These are phyloP conservation scores for Chloris gayana DNA, from an alignment of 176 grass and related monocot genomes.

Conservation along the genomic window DNA sequence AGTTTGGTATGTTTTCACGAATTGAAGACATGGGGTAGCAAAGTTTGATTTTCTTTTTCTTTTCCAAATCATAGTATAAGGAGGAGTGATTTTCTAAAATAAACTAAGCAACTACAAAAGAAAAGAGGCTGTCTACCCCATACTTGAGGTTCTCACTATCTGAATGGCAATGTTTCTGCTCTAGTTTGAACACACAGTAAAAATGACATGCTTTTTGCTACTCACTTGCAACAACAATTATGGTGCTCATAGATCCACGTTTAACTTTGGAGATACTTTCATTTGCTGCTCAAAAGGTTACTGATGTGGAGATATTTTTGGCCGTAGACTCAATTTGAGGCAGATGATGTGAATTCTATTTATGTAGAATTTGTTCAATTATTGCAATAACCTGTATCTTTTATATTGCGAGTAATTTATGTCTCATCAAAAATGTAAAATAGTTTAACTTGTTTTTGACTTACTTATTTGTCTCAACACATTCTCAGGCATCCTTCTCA, in stretches of 20 bases:
- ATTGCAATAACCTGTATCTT: neutral
- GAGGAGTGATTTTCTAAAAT: too few species aligned
- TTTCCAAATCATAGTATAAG: too few species aligned
- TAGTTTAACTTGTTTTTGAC: neutral
- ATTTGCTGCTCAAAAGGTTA: neutral
- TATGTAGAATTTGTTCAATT: slow-evolving; percentile 12
- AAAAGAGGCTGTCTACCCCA: neutral
- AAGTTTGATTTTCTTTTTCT: neutral
- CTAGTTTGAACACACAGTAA: neutral
- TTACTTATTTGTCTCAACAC: slow-evolving; percentile 24
- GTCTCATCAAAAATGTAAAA: neutral
- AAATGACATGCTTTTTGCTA: neutral
- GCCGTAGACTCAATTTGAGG: neutral
- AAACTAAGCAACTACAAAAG: too few species aligned
- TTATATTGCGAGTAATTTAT: slow-evolving; percentile 7
- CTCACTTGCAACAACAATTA: neutral
- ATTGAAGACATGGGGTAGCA: slow-evolving; percentile 9
- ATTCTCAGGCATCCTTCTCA: slow-evolving; percentile 79
- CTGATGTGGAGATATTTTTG: neutral
- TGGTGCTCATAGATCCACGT: neutral
- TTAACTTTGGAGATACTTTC: neutral
- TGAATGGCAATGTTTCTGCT: neutral
- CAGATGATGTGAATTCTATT: slow-evolving; percentile 1
- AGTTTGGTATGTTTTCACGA: slow-evolving; percentile 22
- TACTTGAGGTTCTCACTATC: neutral